Evolutionary conservation across 1,139 yeast species (phyloP).

Genomic region (Lodderomyces jiufengensis): DNA sequence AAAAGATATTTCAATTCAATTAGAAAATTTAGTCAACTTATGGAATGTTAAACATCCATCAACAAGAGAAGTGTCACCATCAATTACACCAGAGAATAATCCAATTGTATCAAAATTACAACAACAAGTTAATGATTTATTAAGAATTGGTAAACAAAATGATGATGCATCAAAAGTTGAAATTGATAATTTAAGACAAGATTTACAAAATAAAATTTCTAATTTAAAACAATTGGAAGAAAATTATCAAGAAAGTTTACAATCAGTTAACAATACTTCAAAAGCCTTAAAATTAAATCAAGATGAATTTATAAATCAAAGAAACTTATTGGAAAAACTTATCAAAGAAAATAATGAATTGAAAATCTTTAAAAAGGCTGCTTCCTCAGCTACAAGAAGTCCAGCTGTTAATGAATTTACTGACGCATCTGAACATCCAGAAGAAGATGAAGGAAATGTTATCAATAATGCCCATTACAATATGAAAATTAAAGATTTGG

Average conservation of each 20-base stretch:
- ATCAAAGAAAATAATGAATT: constrained; percentile 68
- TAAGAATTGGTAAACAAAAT: constrained; percentile 37
- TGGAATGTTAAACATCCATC: constrained; percentile 26
- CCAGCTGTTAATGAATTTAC: constrained; percentile 21
- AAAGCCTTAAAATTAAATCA: constrained; percentile 73
- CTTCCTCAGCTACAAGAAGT: constrained; percentile 28
- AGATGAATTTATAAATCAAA: constrained; percentile 62
- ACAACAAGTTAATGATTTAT: constrained; percentile 45
- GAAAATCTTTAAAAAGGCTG: constrained; percentile 47
- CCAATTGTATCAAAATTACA: constrained; percentile 41
- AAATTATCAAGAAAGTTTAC: constrained; percentile 68
- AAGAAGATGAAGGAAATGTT: constrained; percentile 45
- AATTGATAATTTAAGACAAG: constrained; percentile 33
- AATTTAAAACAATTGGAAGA: constrained; percentile 43
- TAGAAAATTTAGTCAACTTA: constrained; percentile 35
- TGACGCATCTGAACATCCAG: constrained; percentile 28
- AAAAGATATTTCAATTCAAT: constrained; percentile 37
- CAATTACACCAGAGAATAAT: constrained; percentile 16
- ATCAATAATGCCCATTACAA: constrained; percentile 66
- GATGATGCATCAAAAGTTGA: constrained; percentile 32
- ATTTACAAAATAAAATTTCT: constrained; percentile 27
- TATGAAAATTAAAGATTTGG: constrained; percentile 74
- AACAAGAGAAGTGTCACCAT: constrained; percentile 11
- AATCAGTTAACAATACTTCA: constrained; percentile 70
- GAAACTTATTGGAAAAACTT: constrained; percentile 52